Conservation (phyloP, 2,329 filamentous ascomycete genomes). For the Curvularia verruculosa region DNA sequence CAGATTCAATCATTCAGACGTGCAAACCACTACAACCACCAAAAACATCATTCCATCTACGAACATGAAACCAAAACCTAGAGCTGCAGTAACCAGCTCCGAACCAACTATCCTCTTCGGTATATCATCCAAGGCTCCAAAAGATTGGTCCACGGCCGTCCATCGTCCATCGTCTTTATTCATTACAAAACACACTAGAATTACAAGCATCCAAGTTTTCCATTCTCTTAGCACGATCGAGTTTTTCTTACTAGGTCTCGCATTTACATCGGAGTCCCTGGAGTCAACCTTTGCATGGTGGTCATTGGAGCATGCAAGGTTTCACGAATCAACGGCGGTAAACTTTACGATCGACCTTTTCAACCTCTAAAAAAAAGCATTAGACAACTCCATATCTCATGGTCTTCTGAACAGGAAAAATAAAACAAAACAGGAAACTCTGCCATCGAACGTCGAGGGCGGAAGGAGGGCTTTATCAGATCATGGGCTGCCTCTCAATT, state of each 20-base stretch:
- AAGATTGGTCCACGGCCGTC: constrained; percentile 11
- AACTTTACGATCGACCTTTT: constrained; percentile 29
- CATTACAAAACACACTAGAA: constrained; percentile 19
- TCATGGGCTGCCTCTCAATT: constrained; percentile 25
- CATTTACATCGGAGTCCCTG: constrained; percentile 41
- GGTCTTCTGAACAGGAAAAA: constrained; percentile 19
- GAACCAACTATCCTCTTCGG: constrained; percentile 27
- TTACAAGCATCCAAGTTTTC: constrained; percentile 16
- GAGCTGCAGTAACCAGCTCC: constrained; percentile 17
- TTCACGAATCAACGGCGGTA: constrained; percentile 30
- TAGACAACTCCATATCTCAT: constrained; percentile 41
- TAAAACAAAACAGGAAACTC: too few relatives aligned
- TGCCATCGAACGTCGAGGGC: constrained; percentile 7
- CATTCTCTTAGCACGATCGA: constrained; percentile 19
- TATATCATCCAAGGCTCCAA: constrained; percentile 29
- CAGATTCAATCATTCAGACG: background rate
- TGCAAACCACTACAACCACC: constrained; percentile 5
- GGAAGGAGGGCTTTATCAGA: constrained; percentile 18
- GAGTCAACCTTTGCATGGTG: constrained; percentile 20
- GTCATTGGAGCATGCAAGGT: constrained; percentile 16
- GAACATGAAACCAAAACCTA: constrained; percentile 7
- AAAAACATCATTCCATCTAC: constrained; percentile 4
- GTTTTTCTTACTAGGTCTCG: constrained; percentile 24
- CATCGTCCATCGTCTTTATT: constrained; percentile 13
- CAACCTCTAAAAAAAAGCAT: constrained; percentile 44